Conservation (phyloP, 805 yeast species). For the Ogataea angusta region DNA sequence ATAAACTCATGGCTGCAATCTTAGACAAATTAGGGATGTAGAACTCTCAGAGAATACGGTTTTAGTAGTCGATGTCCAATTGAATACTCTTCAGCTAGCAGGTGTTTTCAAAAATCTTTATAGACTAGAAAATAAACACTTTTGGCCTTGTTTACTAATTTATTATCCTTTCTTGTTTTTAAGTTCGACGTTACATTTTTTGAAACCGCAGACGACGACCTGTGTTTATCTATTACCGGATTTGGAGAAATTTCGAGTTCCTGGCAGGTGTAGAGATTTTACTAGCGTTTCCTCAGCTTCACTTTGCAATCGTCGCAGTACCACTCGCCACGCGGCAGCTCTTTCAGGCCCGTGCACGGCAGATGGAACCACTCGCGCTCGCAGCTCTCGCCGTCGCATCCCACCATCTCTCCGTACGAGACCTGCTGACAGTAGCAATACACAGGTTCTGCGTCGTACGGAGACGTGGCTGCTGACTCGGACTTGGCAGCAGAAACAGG, state of each 20-base stretch:
- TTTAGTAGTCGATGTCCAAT: conserved; percentile 1
- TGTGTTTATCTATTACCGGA: conserved; percentile 18
- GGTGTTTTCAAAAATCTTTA: background rate
- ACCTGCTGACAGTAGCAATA: conserved; percentile 97
- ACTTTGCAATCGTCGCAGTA: conserved; percentile 64
- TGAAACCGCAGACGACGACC: conserved; percentile 16
- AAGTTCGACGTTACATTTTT: conserved; percentile 9
- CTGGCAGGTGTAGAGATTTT: conserved; percentile 1
- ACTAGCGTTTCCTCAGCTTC: conserved; percentile 13
- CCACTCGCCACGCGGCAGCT: conserved; percentile 86
- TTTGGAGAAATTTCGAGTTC: background rate
- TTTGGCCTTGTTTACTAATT: conserved; percentile 6
- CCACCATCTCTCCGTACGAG: conserved; percentile 98
- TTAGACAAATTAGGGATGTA: background rate
- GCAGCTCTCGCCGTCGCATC: conserved; percentile 94
- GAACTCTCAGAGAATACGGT: background rate
- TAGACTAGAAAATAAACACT: background rate
- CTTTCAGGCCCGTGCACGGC: conserved; percentile 84
- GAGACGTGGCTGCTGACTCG: conserved; percentile 13
- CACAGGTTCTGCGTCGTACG: conserved; percentile 58
- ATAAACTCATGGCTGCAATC: conserved; percentile 15
- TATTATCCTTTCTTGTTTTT: conserved; percentile 6
- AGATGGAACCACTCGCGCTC: conserved; percentile 94
- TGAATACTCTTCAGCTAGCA: background rate
- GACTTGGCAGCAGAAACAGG: conserved; percentile 10